Evolutionary conservation across 108 stramenopile species (phyloP).

Genomic region (Aurantiochytrium sp.): DNA sequence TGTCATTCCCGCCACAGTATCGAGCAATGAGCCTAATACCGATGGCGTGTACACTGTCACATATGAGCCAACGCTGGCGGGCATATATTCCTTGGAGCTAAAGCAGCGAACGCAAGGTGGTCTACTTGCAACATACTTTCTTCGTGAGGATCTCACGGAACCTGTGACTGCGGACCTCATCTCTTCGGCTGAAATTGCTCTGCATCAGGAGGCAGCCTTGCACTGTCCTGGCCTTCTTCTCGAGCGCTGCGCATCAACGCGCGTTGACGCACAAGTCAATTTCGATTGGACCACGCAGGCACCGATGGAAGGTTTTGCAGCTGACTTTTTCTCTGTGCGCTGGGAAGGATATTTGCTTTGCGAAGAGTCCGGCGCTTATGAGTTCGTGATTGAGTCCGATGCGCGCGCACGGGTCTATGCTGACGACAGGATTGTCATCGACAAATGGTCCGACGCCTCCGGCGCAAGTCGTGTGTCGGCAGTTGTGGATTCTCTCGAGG

Average conservation of each 20-base stretch:
- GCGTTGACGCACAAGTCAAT: constrained; percentile 44
- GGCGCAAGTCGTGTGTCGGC: neutral
- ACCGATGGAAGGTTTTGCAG: constrained; percentile 57
- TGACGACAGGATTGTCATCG: constrained; percentile 39
- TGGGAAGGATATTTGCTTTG: constrained; percentile 56
- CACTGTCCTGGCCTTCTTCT: constrained; percentile 27
- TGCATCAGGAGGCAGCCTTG: neutral
- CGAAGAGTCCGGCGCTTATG: constrained; percentile 37
- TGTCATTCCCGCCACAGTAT: neutral
- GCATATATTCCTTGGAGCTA: constrained; percentile 43
- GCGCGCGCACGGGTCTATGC: constrained; percentile 39
- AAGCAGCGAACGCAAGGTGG: constrained; percentile 55
- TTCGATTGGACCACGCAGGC: constrained; percentile 58
- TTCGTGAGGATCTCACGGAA: constrained; percentile 54
- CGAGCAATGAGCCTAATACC: constrained; percentile 32
- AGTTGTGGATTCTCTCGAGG: neutral
- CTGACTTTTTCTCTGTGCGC: constrained; percentile 60
- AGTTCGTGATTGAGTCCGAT: constrained; percentile 41
- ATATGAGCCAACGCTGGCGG: constrained; percentile 59
- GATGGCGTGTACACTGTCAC: constrained; percentile 52
- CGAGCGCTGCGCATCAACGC: constrained; percentile 55
- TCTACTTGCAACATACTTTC: constrained; percentile 60
- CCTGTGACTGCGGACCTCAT: constrained; percentile 48
- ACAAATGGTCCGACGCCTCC: neutral
- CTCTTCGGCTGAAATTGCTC: neutral